A percentile compares a stretch with the other conserved stretches of the same genome.
Evolutionary conservation across 495 filamentous ascomycete genomes (phyloP).

Genomic region (Hyaloscypha hepaticicola): DNA sequence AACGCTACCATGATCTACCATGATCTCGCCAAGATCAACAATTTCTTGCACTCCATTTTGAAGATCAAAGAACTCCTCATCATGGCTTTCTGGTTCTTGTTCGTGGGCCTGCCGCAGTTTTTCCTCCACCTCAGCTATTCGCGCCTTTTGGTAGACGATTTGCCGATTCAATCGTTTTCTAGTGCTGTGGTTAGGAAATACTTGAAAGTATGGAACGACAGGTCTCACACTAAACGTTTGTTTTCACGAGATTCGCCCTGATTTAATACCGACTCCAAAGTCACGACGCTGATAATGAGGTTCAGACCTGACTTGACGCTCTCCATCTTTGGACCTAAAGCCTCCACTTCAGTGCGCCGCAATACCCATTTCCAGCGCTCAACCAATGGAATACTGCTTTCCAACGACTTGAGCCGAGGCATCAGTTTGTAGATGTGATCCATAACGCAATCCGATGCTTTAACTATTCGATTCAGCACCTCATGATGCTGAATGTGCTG

Average conservation of each 20-base stretch:
- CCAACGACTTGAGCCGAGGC: background rate
- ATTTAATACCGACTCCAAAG: background rate
- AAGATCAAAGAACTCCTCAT: no score
- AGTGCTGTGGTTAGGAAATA: no score
- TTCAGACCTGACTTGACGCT: slow-evolving; percentile 1
- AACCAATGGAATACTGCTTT: background rate
- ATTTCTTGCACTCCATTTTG: no score
- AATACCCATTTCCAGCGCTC: background rate
- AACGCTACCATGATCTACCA: no score
- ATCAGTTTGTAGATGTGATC: background rate
- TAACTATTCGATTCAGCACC: background rate
- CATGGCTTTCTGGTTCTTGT: no score
- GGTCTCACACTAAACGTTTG: background rate
- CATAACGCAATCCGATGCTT: background rate
- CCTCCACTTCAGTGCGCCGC: background rate
- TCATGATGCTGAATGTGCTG: background rate
- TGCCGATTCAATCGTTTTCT: no score
- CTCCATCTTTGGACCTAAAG: slow-evolving; percentile 5
- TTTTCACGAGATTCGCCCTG: background rate
- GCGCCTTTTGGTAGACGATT: background rate
- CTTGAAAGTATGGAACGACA: no score
- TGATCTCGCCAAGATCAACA: no score
- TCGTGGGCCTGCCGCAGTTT: no score
- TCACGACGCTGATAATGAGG: background rate
- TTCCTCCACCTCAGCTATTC: no score